These are phyloP conservation scores for Ilex asprella DNA, from an alignment of 257 asterid species.

Conservation along the genomic window DNA sequence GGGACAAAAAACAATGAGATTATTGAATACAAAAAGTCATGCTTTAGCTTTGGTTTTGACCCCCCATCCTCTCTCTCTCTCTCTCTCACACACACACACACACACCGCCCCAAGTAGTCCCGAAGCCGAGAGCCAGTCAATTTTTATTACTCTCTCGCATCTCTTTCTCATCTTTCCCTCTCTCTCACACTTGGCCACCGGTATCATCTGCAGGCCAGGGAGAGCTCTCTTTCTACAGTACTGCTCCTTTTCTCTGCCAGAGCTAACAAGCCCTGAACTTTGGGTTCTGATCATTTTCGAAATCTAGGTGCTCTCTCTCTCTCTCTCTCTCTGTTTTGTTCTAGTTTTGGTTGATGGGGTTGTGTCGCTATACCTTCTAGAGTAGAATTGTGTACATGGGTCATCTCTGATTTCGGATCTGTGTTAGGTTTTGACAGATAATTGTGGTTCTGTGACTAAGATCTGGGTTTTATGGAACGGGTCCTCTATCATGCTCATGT, in stretches of 20 bases:
- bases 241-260: background rate
- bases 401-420: conserved; percentile 14
- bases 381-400: conserved; percentile 9
- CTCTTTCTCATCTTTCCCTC: too few species aligned
- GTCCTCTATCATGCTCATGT: background rate
- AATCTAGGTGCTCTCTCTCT: conserved; percentile 8
- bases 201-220: background rate
- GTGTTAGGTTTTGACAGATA: background rate
- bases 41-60: too few species aligned
- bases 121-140: too few species aligned
- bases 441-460: conserved; percentile 11
- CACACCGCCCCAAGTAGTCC: too few species aligned
- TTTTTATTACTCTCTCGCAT: too few species aligned
- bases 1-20: too few species aligned
- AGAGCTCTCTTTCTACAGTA: background rate
- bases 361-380: background rate
- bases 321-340: background rate
- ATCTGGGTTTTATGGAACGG: conserved; percentile 10
- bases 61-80: too few species aligned
- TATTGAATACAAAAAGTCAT: too few species aligned
- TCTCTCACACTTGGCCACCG: too few species aligned
- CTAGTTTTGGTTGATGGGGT: background rate
- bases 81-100: too few species aligned
- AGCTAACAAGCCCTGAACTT: background rate
- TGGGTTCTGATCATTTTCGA: background rate